Conservation (phyloP, 169 alveolate species). For the Besnoitia besnoiti region DNA sequence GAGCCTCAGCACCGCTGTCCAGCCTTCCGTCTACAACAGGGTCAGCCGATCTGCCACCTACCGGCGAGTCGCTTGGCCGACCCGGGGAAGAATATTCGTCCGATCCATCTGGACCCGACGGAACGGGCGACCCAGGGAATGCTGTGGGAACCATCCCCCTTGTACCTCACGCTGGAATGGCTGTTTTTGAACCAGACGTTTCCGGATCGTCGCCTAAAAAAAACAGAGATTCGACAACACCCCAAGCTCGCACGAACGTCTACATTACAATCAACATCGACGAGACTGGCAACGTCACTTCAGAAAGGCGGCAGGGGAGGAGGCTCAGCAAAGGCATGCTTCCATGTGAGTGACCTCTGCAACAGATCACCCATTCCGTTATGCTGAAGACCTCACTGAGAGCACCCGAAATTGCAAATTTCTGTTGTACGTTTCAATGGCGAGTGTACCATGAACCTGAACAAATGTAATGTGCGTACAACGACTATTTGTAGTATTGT, state of each 20-base stretch:
- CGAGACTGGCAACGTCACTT: neutral
- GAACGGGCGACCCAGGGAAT: neutral
- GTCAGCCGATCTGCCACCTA: neutral
- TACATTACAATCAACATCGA: slow-evolving; percentile 34
- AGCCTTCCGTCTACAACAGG: neutral
- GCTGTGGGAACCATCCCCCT: neutral
- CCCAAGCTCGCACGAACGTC: slow-evolving; percentile 21
- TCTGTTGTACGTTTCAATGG: no score
- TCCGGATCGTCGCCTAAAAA: neutral
- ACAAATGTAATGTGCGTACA: no score
- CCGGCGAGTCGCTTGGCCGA: neutral
- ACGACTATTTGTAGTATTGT: no score
- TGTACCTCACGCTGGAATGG: neutral
- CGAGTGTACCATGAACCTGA: no score
- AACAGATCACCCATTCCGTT: no score
- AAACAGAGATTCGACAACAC: neutral
- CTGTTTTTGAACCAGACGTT: neutral
- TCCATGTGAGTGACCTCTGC: neutral
- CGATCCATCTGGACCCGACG: neutral
- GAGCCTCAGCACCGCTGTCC: neutral
- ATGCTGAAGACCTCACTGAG: no score
- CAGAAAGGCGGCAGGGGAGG: neutral
- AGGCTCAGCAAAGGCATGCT: neutral
- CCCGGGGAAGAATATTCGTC: neutral
- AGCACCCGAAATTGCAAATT: no score